phyloP scores from a whole-genome alignment of 2,329 filamentous ascomycete species.

The Diaporthe citriasiana region DNA sequence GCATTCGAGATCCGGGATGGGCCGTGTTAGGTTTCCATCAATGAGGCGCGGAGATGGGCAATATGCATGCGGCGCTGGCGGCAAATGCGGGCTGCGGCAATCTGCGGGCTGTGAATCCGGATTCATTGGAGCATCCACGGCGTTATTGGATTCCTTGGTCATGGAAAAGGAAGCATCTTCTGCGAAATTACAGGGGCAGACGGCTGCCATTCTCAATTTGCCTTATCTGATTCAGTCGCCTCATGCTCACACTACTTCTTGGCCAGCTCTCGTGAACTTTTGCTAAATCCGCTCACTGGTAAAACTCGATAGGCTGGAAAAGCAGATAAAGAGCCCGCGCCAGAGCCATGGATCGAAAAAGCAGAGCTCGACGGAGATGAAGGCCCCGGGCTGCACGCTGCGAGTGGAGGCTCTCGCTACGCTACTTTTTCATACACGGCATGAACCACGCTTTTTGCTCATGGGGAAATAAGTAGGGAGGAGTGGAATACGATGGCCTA shows the following conservation, averaged over 20 bases:
- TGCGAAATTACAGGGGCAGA: conserved; percentile 22
- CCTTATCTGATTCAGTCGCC: background rate
- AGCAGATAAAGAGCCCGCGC: background rate
- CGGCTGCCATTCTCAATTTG: background rate
- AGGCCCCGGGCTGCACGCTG: background rate
- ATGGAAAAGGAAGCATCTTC: background rate
- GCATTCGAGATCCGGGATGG: background rate
- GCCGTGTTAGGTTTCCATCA: background rate
- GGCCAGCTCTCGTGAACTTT: background rate
- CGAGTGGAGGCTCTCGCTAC: background rate
- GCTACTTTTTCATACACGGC: background rate
- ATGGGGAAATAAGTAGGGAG: too few relatives aligned
- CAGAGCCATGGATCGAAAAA: conserved; percentile 7
- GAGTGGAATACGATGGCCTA: background rate
- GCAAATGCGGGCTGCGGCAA: background rate
- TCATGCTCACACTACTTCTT: background rate
- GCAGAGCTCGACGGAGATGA: background rate
- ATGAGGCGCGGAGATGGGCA: conserved; percentile 5
- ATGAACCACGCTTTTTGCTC: background rate
- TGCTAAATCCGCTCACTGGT: background rate
- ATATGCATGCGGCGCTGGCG: conserved; percentile 16
- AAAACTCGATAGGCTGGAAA: background rate
- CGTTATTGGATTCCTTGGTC: conserved; percentile 12
- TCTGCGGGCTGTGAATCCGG: background rate
- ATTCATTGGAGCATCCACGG: conserved; percentile 1